Conservation (phyloP, 2,329 filamentous ascomycete species). For the Colletotrichum sp. region DNA sequence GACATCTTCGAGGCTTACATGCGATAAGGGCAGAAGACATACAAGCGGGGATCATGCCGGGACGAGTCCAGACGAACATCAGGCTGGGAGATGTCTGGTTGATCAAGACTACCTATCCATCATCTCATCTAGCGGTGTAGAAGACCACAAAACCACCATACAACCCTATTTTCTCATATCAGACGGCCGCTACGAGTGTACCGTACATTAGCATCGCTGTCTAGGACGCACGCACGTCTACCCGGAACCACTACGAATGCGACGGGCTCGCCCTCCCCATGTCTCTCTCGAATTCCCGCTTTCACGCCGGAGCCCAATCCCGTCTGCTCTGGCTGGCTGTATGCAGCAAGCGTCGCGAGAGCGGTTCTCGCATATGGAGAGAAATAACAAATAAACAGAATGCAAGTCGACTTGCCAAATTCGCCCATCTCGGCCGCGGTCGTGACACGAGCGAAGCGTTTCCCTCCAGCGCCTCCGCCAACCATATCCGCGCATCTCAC, state of each 20-base stretch:
- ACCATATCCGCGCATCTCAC: not conserved
- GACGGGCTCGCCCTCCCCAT: not conserved
- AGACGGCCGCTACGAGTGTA: not conserved
- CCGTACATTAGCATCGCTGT: not conserved
- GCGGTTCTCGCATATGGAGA: not conserved
- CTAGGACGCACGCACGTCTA: not conserved
- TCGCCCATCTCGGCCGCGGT: not conserved
- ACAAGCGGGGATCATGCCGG: not conserved
- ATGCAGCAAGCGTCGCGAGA: not conserved
- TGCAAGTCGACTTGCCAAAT: not conserved
- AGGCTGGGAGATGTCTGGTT: not conserved
- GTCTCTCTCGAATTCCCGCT: not conserved
- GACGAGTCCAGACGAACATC: not conserved
- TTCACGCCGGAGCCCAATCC: not conserved
- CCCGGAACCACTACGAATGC: not conserved
- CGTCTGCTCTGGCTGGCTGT: not conserved
- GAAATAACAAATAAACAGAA: not conserved
- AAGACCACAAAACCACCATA: not conserved
- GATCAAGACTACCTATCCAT: not conserved
- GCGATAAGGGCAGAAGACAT: not conserved
- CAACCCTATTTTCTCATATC: not conserved
- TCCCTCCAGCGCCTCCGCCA: not conserved
- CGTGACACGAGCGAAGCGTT: not conserved
- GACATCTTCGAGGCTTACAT: not conserved
- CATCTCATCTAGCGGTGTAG: not conserved